Percentiles rank a stretch among this genome's conserved stretches.
Conservation (phyloP, 495 filamentous ascomycete genomes). For the Neurospora sp. region DNA sequence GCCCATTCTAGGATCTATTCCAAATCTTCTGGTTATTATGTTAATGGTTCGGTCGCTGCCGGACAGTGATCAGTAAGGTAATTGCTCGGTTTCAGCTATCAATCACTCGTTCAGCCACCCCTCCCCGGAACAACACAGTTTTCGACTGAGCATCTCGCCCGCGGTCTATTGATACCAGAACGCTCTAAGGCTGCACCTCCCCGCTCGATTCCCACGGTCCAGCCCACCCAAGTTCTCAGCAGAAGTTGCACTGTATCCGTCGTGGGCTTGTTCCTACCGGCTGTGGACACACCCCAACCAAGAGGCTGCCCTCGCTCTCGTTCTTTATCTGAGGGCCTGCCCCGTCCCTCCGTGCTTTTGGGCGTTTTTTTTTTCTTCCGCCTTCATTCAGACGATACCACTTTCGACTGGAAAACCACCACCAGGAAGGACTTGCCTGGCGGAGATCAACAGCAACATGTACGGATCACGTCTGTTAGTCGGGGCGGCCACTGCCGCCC, state of each 20-base stretch:
- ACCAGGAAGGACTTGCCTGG: neutral
- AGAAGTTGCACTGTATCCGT: neutral
- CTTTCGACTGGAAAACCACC: neutral
- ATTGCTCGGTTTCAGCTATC: neutral
- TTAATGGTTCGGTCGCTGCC: neutral
- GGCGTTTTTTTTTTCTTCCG: neutral
- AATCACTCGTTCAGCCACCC: neutral
- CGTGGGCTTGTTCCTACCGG: neutral
- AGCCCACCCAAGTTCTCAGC: neutral
- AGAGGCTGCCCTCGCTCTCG: neutral
- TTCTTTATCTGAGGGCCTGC: neutral
- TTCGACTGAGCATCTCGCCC: neutral
- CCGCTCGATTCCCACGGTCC: neutral
- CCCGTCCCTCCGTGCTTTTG: neutral
- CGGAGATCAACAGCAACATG: constrained; percentile 1
- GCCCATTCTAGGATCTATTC: neutral
- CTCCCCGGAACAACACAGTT: neutral
- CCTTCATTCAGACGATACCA: neutral
- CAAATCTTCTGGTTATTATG: neutral
- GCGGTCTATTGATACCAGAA: neutral
- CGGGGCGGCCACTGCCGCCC: constrained; percentile 4
- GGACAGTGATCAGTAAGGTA: neutral
- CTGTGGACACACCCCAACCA: neutral
- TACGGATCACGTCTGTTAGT: constrained; percentile 1
- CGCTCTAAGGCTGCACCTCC: neutral